Evolutionary conservation across 768 basidiomycete genomes (phyloP).

Genomic region (Rhodotorula kratochvilovae): DNA sequence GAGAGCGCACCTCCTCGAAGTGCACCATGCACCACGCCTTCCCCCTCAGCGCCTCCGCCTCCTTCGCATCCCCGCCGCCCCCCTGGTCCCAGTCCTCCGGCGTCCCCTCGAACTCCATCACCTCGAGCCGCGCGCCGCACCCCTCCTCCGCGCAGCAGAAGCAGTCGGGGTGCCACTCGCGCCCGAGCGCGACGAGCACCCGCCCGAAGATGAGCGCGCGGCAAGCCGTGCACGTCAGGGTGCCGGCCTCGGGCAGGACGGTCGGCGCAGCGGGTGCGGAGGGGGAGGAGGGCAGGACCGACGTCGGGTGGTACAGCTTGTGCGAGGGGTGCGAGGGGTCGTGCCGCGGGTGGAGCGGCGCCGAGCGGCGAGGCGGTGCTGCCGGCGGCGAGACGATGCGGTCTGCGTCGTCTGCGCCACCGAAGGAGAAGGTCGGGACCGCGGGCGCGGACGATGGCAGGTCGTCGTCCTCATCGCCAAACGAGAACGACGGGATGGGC

Average conservation of each 20-base stretch:
- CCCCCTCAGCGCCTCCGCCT: conserved; percentile 56
- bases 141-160: conserved; percentile 54
- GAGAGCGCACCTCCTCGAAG: conserved; percentile 76
- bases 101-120: conserved; percentile 82
- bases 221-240: conserved; percentile 67
- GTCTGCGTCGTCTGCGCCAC: neutral
- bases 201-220: conserved; percentile 72
- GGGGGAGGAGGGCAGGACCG: conserved; percentile 24
- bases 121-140: conserved; percentile 78
- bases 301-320: conserved; percentile 39
- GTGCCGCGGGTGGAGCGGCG: conserved; percentile 25
- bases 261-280: neutral
- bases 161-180: conserved; percentile 90
- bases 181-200: conserved; percentile 80
- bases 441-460: conserved; percentile 4
- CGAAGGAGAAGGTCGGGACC: conserved; percentile 12
- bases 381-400: neutral
- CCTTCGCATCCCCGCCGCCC: neutral
- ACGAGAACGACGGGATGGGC: neutral
- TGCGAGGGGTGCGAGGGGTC: conserved; percentile 41
- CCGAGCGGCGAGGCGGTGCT: neutral
- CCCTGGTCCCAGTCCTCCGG: conserved; percentile 29
- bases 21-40: conserved; percentile 55
- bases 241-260: conserved; percentile 27
- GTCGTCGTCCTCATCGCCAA: neutral